A percentile compares a stretch with the other conserved stretches of the same genome.
These are phyloP conservation scores for Pseudocercospora pini-densiflorae DNA, from an alignment of 2,329 filamentous ascomycete genomes.

Conservation along the genomic window DNA sequence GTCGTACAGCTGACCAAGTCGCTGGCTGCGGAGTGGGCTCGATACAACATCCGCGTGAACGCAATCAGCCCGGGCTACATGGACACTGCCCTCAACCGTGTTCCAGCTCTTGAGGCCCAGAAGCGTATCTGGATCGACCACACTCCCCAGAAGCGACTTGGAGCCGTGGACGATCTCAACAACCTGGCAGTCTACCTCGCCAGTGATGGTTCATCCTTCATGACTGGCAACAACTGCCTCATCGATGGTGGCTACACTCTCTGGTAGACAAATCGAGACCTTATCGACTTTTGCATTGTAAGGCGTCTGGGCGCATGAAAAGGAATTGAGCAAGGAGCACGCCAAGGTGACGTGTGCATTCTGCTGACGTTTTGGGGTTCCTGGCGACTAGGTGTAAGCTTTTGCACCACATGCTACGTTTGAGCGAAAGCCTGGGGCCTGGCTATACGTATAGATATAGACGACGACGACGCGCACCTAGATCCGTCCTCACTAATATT, in stretches of 20 bases:
- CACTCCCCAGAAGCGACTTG: constrained; percentile 75
- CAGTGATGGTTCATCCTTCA: constrained; percentile 72
- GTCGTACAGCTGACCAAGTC: constrained; percentile 80
- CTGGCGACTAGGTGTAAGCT: neutral
- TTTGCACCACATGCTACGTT: neutral
- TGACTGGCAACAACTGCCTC: constrained; percentile 76
- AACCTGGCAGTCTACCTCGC: constrained; percentile 77
- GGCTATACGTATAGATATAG: neutral
- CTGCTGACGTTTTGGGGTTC: neutral
- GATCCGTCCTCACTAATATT: neutral
- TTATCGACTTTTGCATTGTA: constrained; percentile 2
- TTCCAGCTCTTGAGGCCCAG: constrained; percentile 76
- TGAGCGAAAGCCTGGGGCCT: neutral
- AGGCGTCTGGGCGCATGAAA: constrained; percentile 22
- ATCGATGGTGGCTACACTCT: constrained; percentile 73
- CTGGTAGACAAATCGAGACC: constrained; percentile 41
- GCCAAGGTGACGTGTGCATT: neutral
- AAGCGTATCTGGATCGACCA: constrained; percentile 79
- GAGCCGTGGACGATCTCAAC: constrained; percentile 76
- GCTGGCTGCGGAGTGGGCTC: constrained; percentile 82
- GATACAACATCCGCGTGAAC: constrained; percentile 80
- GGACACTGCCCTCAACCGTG: constrained; percentile 81
- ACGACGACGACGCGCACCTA: neutral
- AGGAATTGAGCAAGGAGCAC: neutral
- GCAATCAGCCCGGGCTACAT: constrained; percentile 85